phyloP scores from a whole-genome alignment of 805 yeast species.

The Zygoascus flipseniorum region DNA sequence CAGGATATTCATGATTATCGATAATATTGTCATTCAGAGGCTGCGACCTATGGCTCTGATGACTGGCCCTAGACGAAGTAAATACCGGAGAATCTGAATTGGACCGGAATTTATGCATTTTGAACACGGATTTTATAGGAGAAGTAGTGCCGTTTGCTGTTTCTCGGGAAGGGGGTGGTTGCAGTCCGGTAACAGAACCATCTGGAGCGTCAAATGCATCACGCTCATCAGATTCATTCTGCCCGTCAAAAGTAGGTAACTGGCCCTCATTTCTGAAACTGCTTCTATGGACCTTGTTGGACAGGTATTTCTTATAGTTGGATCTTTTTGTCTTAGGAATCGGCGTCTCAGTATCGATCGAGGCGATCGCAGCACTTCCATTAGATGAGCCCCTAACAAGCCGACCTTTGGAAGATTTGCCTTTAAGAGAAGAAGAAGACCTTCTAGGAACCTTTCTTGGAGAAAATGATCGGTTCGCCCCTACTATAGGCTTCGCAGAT shows the following conservation, averaged over 20 bases:
- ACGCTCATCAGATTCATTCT: background rate
- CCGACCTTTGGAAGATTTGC: background rate
- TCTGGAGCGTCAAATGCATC: background rate
- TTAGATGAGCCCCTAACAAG: background rate
- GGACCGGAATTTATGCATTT: constrained; percentile 8
- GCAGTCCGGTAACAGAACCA: background rate
- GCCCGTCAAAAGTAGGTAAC: no score
- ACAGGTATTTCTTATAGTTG: background rate
- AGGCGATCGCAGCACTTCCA: background rate
- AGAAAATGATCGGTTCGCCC: background rate
- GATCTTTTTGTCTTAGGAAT: background rate
- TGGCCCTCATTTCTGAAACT: no score
- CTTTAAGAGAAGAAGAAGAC: background rate
- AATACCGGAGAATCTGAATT: constrained; percentile 13
- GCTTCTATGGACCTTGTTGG: background rate
- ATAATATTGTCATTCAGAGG: background rate
- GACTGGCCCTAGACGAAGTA: background rate
- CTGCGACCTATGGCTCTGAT: background rate
- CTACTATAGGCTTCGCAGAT: background rate
- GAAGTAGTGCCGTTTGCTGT: background rate
- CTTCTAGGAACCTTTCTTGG: background rate
- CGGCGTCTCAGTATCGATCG: background rate
- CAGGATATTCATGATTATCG: background rate
- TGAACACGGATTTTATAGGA: background rate
- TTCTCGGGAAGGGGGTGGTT: no score